Percentiles rank a stretch among this genome's conserved stretches.
Conservation (phyloP, 345 rosid genomes). For the Bruguiera parviflora region DNA sequence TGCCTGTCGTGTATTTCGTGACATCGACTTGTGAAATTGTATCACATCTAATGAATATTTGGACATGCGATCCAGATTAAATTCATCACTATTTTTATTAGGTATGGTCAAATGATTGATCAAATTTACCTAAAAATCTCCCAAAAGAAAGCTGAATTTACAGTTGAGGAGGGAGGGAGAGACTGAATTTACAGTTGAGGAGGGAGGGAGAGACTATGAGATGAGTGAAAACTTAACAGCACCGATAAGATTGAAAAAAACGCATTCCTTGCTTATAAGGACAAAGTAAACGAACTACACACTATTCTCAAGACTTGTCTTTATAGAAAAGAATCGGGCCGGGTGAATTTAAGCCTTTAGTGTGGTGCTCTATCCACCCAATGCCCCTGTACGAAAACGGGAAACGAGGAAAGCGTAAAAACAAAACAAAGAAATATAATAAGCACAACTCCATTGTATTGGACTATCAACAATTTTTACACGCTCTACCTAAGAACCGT, state of each 20-base stretch:
- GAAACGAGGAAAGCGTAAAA: constrained; percentile 3
- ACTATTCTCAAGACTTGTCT: constrained; percentile 13
- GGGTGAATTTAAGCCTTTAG: no score
- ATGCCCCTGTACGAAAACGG: neutral
- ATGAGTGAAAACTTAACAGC: no score
- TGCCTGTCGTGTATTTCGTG: neutral
- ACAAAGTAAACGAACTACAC: constrained; percentile 18
- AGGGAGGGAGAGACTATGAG: no score
- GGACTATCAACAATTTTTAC: constrained; percentile 32
- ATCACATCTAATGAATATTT: no score
- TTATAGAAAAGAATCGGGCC: constrained; percentile 14
- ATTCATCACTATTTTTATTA: no score
- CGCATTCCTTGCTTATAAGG: neutral
- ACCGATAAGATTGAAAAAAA: neutral
- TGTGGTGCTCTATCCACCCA: constrained; percentile 2
- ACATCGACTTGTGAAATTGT: no score
- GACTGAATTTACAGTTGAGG: no score
- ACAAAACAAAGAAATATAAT: neutral
- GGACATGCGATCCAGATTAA: no score
- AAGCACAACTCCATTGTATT: constrained; percentile 15
- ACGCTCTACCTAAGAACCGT: neutral
- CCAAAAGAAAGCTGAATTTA: no score
- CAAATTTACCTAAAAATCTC: no score
- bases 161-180: no score
- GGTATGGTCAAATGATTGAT: no score